Evolutionary conservation across 768 basidiomycete genomes (phyloP).

Genomic region (Amanita jacksonii): DNA sequence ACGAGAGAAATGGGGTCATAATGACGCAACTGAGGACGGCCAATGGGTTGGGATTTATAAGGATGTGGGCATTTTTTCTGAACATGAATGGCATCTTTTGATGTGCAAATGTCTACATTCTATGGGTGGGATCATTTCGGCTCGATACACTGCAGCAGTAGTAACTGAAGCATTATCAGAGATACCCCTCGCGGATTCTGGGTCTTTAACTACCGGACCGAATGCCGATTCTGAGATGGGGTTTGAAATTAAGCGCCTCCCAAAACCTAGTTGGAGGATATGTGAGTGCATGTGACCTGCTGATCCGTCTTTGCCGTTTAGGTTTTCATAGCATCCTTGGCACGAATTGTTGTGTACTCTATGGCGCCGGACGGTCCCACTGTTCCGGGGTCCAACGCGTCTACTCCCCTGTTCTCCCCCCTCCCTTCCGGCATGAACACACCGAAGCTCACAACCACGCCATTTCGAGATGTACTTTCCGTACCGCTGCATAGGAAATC

Average conservation of each 20-base stretch:
- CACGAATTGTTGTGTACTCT: constrained; percentile 81
- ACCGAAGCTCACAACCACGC: constrained; percentile 36
- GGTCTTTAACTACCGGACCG: constrained; percentile 67
- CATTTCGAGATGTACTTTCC: constrained; percentile 48
- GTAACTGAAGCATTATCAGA: constrained; percentile 28
- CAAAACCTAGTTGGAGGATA: constrained; percentile 67
- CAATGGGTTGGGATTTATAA: constrained; percentile 72
- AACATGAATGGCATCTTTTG: constrained; percentile 74
- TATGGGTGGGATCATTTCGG: constrained; percentile 46
- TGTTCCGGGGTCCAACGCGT: constrained; percentile 46
- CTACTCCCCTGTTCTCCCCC: constrained; percentile 72
- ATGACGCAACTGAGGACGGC: constrained; percentile 27
- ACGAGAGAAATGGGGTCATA: constrained; percentile 43
- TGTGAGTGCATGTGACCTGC: constrained; percentile 42
- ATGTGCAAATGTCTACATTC: constrained; percentile 85
- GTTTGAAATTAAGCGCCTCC: constrained; percentile 65
- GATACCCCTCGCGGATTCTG: constrained; percentile 63
- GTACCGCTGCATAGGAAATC: constrained; percentile 43
- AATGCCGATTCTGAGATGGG: constrained; percentile 64
- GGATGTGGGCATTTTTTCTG: constrained; percentile 81
- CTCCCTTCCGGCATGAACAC: constrained; percentile 53
- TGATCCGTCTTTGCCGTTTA: too few species aligned
- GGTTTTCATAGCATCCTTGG: constrained; percentile 56
- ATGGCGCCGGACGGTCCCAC: constrained; percentile 63
- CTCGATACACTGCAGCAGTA: not conserved